phyloP scores from a whole-genome alignment of 108 stramenopile species.

The Discostella pseudostelligera region DNA sequence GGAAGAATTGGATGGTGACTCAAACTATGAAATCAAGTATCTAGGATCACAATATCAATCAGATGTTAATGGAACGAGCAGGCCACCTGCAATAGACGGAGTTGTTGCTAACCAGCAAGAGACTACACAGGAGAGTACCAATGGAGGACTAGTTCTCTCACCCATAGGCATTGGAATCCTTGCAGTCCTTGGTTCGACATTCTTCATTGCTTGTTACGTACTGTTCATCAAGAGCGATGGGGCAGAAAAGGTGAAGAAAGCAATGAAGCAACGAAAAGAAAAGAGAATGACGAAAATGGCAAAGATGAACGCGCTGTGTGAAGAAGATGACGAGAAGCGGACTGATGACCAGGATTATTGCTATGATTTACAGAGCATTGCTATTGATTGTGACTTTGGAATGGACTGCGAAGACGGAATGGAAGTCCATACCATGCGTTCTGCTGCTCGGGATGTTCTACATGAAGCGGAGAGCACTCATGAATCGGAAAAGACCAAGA shows the following conservation, averaged over 20 bases:
- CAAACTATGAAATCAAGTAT: neutral
- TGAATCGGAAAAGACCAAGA: neutral
- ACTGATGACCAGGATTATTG: neutral
- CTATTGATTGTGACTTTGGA: neutral
- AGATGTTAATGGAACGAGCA: neutral
- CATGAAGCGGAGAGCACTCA: neutral
- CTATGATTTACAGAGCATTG: slow-evolving; percentile 4
- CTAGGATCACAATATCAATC: neutral
- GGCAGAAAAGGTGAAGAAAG: slow-evolving; percentile 6
- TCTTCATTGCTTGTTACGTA: slow-evolving; percentile 18
- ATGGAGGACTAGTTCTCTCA: slow-evolving; percentile 3
- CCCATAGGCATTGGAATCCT: slow-evolving; percentile 26
- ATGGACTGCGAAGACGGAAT: neutral
- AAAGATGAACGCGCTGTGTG: neutral
- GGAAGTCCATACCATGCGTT: slow-evolving; percentile 1
- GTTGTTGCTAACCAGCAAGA: slow-evolving; percentile 3
- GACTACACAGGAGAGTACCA: slow-evolving; percentile 1
- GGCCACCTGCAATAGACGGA: neutral
- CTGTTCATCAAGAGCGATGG: slow-evolving; percentile 8
- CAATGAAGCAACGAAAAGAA: neutral
- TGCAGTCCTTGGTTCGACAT: slow-evolving; percentile 16
- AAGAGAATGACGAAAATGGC: slow-evolving; percentile 4
- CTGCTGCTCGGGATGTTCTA: neutral
- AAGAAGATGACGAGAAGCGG: slow-evolving; percentile 7
- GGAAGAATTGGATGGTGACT: slow-evolving; percentile 8